A percentile compares a stretch with the other conserved stretches of the same genome.
Conservation (phyloP, 768 basidiomycete species). For the Pleurotus ostreatus region DNA sequence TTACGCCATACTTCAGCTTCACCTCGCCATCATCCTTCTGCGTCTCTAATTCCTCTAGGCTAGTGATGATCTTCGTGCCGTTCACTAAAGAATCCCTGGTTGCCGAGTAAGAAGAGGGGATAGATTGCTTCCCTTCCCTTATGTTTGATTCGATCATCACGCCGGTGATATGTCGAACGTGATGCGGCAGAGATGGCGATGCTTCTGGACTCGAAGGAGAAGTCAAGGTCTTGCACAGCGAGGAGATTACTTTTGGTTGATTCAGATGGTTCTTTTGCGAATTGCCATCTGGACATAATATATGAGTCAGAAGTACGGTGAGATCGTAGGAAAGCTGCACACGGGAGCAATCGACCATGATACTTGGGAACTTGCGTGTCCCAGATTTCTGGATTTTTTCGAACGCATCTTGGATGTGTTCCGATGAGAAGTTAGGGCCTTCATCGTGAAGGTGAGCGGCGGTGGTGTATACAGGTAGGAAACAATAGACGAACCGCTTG, state of each 20-base stretch:
- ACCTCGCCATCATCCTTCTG: not conserved
- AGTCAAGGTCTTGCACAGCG: not conserved
- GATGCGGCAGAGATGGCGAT: not conserved
- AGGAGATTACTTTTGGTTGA: constrained; percentile 55
- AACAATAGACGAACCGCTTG: constrained; percentile 71
- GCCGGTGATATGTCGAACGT: constrained; percentile 64
- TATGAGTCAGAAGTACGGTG: constrained; percentile 48
- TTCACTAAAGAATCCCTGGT: not conserved
- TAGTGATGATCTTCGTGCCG: not conserved
- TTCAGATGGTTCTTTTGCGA: constrained; percentile 59
- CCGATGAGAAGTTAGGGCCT: constrained; percentile 13
- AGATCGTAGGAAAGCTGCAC: not conserved
- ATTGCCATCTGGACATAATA: constrained; percentile 14
- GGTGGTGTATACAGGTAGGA: no score
- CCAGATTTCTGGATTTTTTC: constrained; percentile 78
- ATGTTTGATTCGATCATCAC: constrained; percentile 97
- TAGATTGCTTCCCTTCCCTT: constrained; percentile 82
- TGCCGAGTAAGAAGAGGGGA: constrained; percentile 66
- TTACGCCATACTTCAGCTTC: constrained; percentile 77
- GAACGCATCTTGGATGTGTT: constrained; percentile 80
- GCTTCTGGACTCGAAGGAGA: not conserved
- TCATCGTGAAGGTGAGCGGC: no score
- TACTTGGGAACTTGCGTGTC: not conserved
- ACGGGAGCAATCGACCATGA: constrained; percentile 83
- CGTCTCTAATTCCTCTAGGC: not conserved